These are phyloP conservation scores for Skeletonema marinoi DNA, from an alignment of 108 stramenopile species.

Conservation along the genomic window DNA sequence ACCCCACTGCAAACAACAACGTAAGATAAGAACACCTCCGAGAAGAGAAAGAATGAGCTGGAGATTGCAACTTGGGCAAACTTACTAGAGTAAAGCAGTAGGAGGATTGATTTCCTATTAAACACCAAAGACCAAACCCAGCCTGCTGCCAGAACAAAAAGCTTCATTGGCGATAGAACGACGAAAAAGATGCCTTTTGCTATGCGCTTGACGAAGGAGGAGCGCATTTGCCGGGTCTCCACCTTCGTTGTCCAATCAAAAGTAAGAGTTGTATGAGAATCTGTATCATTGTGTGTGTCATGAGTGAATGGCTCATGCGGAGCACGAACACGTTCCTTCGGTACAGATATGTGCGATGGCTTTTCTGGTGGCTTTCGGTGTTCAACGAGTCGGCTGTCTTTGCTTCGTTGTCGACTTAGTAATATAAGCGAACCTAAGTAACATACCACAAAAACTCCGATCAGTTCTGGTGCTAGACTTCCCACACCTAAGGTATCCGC, in stretches of 20 bases:
- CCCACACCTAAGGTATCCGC: conserved; percentile 34
- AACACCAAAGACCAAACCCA: not conserved
- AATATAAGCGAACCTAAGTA: conserved; percentile 34
- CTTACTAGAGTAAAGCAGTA: conserved; percentile 12
- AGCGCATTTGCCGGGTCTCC: not conserved
- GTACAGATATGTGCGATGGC: not conserved
- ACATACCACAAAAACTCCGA: conserved; percentile 30
- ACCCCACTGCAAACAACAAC: not conserved
- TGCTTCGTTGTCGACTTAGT: conserved; percentile 1
- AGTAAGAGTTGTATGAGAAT: conserved; percentile 25
- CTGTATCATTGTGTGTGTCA: not conserved
- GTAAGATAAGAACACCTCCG: not conserved
- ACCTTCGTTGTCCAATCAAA: conserved; percentile 13
- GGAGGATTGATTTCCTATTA: conserved; percentile 16
- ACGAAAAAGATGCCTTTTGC: not conserved
- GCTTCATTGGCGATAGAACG: conserved; percentile 21
- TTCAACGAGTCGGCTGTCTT: not conserved
- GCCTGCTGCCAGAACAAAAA: not conserved
- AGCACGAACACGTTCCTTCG: not conserved
- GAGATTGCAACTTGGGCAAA: not conserved
- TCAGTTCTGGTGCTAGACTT: conserved; percentile 26
- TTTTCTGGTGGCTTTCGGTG: not conserved
- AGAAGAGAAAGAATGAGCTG: too few species aligned
- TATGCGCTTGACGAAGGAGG: not conserved
- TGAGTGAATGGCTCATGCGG: not conserved